Base-by-base conservation (phyloP, 1,284 basidiomycete genomes). In the Mycena sp. region DNA sequence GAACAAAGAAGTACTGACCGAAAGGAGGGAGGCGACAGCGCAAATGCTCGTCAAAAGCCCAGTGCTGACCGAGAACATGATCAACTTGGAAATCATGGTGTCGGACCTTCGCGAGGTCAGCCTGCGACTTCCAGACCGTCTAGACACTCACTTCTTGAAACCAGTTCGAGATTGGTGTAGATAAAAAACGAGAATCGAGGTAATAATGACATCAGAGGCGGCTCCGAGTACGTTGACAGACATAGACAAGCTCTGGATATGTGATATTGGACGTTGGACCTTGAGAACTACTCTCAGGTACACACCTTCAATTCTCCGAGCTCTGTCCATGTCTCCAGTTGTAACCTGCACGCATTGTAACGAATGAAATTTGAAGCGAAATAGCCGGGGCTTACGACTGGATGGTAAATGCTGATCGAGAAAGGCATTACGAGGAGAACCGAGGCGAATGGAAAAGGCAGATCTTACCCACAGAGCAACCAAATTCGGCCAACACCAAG, bases 21-120 rank as follows among this genome's bases (percentile, higher is more conserved):
- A 83, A 49, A 86, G 70, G 48, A 87, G 76, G 10, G 86, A 87
- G 41, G 80, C 80, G 44, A 85, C 76, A 4, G 86, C 85, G 64
- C 85, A 87, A 43, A 87, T 72, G 52, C 82, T 84, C 2, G 84
- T 86, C 61, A 86, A 73, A 38, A 85, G 72, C 17, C 86, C 86
- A 6, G 86, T 87, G 70, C 83, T 85, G 49, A 87, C 82, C 23
- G 80, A 80, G 63, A 85, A 87, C 32, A 82, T 63, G 60, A 86
- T 87, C 82, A 87, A 71, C 73, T 80, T 82, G 69, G 78, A 83
- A 63, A 87, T 87, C 78, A 87, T 84, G 16, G 79, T 84, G 67
- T 87, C 83, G 9, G 85, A 85, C 61, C 84, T 85, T 50, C 52
- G 53, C 48, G 53, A 59, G 61, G 55, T 30, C 21, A 38, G 54